phyloP scores from a whole-genome alignment of 2,329 filamentous ascomycete species.

The Botrytis fabae region DNA sequence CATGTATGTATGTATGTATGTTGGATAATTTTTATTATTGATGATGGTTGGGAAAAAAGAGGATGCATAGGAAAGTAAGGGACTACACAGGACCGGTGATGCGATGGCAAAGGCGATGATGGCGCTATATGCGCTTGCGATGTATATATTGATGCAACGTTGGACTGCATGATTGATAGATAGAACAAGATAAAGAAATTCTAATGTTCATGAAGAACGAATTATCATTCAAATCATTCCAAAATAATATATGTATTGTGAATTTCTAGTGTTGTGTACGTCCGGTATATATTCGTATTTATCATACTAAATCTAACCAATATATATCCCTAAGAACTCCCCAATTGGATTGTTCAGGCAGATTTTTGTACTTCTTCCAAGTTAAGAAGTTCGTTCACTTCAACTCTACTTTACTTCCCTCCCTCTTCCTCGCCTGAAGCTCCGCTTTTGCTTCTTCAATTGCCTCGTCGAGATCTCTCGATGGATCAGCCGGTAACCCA shows the following conservation, averaged over 20 bases:
- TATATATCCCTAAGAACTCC: conserved; percentile 49
- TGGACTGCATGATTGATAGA: not conserved
- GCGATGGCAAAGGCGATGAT: not conserved
- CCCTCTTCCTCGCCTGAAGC: conserved; percentile 43
- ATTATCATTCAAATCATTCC: not conserved
- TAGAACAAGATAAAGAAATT: not conserved
- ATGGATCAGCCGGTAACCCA: conserved; percentile 76
- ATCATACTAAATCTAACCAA: not conserved
- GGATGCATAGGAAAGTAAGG: not conserved
- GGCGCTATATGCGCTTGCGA: not conserved
- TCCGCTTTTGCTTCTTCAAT: conserved; percentile 53
- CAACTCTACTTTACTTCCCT: conserved; percentile 23
- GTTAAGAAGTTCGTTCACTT: conserved; percentile 47
- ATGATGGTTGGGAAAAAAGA: not conserved
- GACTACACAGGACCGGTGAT: not conserved
- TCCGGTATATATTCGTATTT: not conserved
- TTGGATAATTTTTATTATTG: conserved; percentile 20
- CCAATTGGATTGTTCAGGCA: conserved; percentile 90
- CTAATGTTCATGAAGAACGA: conserved; percentile 9
- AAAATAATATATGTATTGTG: not conserved
- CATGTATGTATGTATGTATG: not conserved
- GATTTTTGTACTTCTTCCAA: conserved; percentile 79
- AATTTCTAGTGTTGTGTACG: not conserved
- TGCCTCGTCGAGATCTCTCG: conserved; percentile 66
- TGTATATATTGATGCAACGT: conserved; percentile 11